Base-by-base conservation (phyloP, 1,139 yeast species). In the Saccharomycopsis crataegensis region DNA sequence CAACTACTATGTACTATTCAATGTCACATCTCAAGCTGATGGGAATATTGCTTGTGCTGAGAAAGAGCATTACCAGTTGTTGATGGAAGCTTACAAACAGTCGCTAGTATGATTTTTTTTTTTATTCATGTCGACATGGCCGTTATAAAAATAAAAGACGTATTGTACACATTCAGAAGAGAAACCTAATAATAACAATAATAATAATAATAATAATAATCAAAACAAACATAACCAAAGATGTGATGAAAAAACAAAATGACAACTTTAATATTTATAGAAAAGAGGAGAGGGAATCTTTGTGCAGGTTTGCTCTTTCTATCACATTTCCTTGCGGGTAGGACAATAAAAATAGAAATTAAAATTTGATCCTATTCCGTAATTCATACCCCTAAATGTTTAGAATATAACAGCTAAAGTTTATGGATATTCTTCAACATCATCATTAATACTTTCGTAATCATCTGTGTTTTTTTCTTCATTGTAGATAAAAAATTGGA, bases 401-500 rank as follows among this genome's bases (percentile, higher is more conserved):
- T 22, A 22, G 28, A 22, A 22, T 22, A 22, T 22, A 22, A 22
- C 4, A 22, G 28, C 28, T 22, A 4, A 22, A 7, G 11, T 12
- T 34, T 22, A 46, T 17, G 49, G 49, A 41, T 32, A 46, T 46
- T 46, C 49, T 36, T 33, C 49, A 14, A 32, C 43, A 34, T 46
- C 49, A 46, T 46, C 43, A n/a, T 40, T 41, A n/a, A 52, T 37
- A 43, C 48, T 53, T 12, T 53, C 56, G 31, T 53, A 49, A 16
- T 50, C 53, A n/a, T 44, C 45, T 22, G 11, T 6, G n/a, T 38
- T n/a, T 9, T 47, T 43, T n/a, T 62, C 61, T 57, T 73, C 79
- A 59, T 81, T 83, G 70, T 91, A 91, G 49, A 84, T 62, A 76
- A 90, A 90, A 67, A 93, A 91, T 70, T 93, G 99, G 47, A 81